Conservation (phyloP, 2,329 filamentous ascomycete genomes). For the Exophiala lecanii-corni region DNA sequence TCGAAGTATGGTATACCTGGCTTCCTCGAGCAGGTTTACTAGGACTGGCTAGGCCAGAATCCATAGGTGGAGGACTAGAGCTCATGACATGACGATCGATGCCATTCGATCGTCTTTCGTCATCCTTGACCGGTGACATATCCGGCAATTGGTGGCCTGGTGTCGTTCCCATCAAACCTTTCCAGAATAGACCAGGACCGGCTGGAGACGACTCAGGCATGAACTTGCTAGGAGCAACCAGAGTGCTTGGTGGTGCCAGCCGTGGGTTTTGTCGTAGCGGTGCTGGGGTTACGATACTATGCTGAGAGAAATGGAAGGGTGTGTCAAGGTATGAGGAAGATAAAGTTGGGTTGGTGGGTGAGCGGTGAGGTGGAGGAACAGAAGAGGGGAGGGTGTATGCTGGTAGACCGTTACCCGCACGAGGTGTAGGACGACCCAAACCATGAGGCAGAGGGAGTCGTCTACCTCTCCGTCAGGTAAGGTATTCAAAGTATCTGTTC, state of each 20-base stretch:
- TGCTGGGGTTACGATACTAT: slow-evolving; percentile 45
- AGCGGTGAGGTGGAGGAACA: slow-evolving; percentile 24
- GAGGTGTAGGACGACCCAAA: slow-evolving; percentile 27
- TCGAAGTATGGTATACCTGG: slow-evolving; percentile 25
- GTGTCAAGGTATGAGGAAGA: slow-evolving; percentile 48
- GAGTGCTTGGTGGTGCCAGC: slow-evolving; percentile 45
- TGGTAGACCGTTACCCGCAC: slow-evolving; percentile 20
- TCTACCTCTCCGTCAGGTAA: slow-evolving; percentile 36
- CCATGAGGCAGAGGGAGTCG: slow-evolving; percentile 40
- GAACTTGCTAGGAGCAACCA: slow-evolving; percentile 47
- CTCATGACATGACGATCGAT: slow-evolving; percentile 38
- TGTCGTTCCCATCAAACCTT: slow-evolving; percentile 36
- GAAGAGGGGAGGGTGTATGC: slow-evolving; percentile 23
- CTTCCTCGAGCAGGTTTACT: slow-evolving; percentile 37
- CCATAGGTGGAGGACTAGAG: slow-evolving; percentile 45
- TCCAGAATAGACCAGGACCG: slow-evolving; percentile 42
- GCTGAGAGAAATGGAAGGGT: slow-evolving; percentile 33
- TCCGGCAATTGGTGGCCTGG: slow-evolving; percentile 32
- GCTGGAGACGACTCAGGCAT: slow-evolving; percentile 49
- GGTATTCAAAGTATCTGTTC: slow-evolving; percentile 29
- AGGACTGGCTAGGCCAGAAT: slow-evolving; percentile 38
- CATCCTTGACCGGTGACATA: slow-evolving; percentile 45
- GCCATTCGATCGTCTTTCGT: slow-evolving; percentile 26
- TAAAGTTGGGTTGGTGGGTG: slow-evolving; percentile 40
- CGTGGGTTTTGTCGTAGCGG: slow-evolving; percentile 46